Evolutionary conservation across 1,284 basidiomycete genomes (phyloP), one percentile per base, ranked within the genome.

Genomic region (Ustilago xerochloae): DNA sequence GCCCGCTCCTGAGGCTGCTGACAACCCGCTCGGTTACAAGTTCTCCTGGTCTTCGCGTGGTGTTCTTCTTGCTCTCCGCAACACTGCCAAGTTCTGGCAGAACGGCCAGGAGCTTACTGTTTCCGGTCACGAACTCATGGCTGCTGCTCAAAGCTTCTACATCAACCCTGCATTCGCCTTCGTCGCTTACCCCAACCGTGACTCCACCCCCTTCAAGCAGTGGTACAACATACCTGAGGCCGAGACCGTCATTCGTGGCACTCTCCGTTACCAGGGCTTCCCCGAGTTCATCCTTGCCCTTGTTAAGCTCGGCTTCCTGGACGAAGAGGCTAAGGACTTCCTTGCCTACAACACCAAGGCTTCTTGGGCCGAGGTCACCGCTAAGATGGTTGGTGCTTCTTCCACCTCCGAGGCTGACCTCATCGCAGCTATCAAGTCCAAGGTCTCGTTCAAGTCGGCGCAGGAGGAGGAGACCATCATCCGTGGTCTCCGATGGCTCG

Each of bases 21-120:
- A 91, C 83, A 99, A 98, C 88, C 95, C 97, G 8, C 91, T 99
- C 66, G 96, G 97, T 29, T 99, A 98, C 90, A 98, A 98, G 86
- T 98, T 99, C 88, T 97, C 94, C 35, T 99, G 97, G 97, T 97
- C 94, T 2, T 93, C 94, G 29, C 92, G 94, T 48, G 97, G 96
- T 64, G 94, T 97, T 48, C 90, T 99, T 54, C 91, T 98, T 78
- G 96, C 96, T 6, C 89, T 97, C 62, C 90, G 96, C 79, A 99
- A 98, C 88, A 89, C 89, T 48, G 97, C 94, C 46, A 90, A 92
- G 64, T 97, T 91, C 86, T 81, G 73, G 76, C 75, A 77, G 57
- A 71, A 60, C 38, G 69, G 71, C 22, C 26, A 77, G 62, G 70
- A 81, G 67, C 79, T 79, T 52, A 72, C 68, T 55, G 82, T 84